phyloP scores from a whole-genome alignment of 805 yeast genomes.

The Ogataea chonburiensis region DNA sequence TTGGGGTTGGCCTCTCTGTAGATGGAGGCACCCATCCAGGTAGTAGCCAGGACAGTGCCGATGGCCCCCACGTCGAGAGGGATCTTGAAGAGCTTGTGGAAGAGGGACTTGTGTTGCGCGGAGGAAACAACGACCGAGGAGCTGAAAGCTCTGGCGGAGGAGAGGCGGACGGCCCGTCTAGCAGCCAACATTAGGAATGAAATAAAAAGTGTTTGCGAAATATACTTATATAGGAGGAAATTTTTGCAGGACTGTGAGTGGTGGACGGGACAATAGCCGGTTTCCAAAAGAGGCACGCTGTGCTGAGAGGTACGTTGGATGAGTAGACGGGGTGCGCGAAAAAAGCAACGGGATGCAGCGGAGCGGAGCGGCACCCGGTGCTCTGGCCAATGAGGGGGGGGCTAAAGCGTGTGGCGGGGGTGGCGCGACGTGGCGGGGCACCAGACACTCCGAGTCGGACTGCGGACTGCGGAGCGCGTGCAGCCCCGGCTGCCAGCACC shows the following conservation, averaged over 20 bases:
- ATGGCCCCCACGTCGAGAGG: slow-evolving; percentile 30
- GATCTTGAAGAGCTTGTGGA: slow-evolving; percentile 26
- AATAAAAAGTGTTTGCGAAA: too few species aligned
- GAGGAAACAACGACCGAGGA: slow-evolving; percentile 20
- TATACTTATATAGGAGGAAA: slow-evolving; percentile 5
- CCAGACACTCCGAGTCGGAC: slow-evolving; percentile 1
- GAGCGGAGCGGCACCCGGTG: neutral
- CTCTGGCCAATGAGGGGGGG: slow-evolving; percentile 2
- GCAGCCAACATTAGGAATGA: slow-evolving; percentile 15
- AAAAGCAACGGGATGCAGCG: slow-evolving; percentile 1
- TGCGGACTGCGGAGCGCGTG: too few species aligned
- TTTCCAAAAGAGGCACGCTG: too few species aligned
- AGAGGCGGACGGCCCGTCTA: slow-evolving; percentile 13
- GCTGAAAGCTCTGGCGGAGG: slow-evolving; percentile 24
- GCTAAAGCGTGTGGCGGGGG: slow-evolving; percentile 1
- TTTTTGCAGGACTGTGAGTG: slow-evolving; percentile 9
- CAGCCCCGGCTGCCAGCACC: too few species aligned
- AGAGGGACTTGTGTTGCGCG: slow-evolving; percentile 21
- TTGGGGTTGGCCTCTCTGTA: slow-evolving; percentile 43
- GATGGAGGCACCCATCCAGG: slow-evolving; percentile 40
- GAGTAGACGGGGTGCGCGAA: slow-evolving; percentile 10
- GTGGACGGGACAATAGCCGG: slow-evolving; percentile 5
- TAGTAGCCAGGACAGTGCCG: slow-evolving; percentile 28
- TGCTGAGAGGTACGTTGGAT: slow-evolving; percentile 1
- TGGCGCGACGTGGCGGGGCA: slow-evolving; percentile 1